A percentile compares a stretch with the other conserved stretches of the same genome.
phyloP scores from a whole-genome alignment of 1,284 basidiomycete genomes.

The Leccinum olivaceoglutinosum region DNA sequence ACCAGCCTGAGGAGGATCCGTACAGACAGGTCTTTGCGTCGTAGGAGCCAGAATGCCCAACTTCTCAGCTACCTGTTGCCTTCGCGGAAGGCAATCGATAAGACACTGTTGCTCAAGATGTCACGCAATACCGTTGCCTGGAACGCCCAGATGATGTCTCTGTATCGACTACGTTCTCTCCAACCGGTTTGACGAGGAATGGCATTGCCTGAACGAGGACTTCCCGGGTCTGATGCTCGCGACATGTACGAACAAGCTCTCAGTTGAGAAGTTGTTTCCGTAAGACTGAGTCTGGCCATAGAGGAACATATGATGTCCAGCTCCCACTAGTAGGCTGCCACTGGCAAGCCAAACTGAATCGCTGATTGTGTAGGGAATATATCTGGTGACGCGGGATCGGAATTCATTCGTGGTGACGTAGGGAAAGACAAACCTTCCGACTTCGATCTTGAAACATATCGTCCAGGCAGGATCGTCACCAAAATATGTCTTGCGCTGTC shows the following conservation, averaged over 20 bases:
- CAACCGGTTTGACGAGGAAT: constrained; percentile 42
- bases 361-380: constrained; percentile 71
- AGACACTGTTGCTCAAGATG: constrained; percentile 68
- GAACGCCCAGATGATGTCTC: constrained; percentile 94
- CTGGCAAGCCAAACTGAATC: constrained; percentile 86
- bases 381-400: constrained; percentile 35
- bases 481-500: constrained; percentile 79
- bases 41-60: constrained; percentile 93
- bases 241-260: constrained; percentile 76
- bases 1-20: constrained; percentile 65
- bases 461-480: constrained; percentile 79
- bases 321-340: constrained; percentile 71
- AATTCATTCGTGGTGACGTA: background rate
- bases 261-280: constrained; percentile 25
- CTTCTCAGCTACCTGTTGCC: constrained; percentile 95
- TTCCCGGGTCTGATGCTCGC: constrained; percentile 48
- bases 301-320: constrained; percentile 75
- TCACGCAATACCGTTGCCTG: constrained; percentile 75
- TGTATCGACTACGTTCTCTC: constrained; percentile 74
- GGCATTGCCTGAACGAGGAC: constrained; percentile 35
- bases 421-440: constrained; percentile 48
- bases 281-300: constrained; percentile 44
- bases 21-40: constrained; percentile 81
- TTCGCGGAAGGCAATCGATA: constrained; percentile 79
- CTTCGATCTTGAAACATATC: constrained; percentile 66